phyloP scores from a whole-genome alignment of 768 basidiomycete species.

The Cystobasidium onofrii region DNA sequence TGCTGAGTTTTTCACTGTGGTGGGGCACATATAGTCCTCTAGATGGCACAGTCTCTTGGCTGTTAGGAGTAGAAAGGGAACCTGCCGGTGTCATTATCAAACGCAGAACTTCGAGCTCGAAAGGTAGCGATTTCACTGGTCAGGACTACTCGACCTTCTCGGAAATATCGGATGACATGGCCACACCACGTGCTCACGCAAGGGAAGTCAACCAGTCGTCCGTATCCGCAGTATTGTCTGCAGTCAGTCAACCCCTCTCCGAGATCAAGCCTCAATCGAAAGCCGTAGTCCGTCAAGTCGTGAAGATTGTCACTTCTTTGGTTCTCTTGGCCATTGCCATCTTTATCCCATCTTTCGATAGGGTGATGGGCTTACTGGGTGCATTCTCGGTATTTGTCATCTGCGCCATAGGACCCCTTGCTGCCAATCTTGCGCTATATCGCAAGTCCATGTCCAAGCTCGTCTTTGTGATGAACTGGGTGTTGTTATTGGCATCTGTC shows the following conservation, averaged over 20 bases:
- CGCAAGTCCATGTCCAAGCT: conserved; percentile 40
- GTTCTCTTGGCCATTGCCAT: conserved; percentile 32
- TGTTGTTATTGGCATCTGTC: conserved; percentile 19
- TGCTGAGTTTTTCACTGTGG: too few species aligned
- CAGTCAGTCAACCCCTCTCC: background rate
- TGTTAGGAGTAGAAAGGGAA: conserved; percentile 58
- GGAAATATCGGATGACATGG: background rate
- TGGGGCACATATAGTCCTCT: too few species aligned
- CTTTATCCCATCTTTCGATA: conserved; percentile 37
- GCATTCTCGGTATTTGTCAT: conserved; percentile 73
- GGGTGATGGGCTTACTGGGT: conserved; percentile 51
- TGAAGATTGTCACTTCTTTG: conserved; percentile 27
- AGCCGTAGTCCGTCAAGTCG: background rate
- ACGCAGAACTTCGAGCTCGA: background rate
- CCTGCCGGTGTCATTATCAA: background rate
- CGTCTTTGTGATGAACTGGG: background rate
- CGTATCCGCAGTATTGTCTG: background rate
- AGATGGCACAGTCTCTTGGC: conserved; percentile 69
- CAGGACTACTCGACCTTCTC: conserved; percentile 16
- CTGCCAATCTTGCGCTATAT: conserved; percentile 59
- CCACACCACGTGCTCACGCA: background rate
- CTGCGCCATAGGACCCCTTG: conserved; percentile 67
- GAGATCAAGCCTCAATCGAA: conserved; percentile 4
- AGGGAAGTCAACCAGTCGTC: background rate
- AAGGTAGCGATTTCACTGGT: background rate